phyloP scores from a whole-genome alignment of 208 protist genomes.

The Leptomonas pyrrhocoris region DNA sequence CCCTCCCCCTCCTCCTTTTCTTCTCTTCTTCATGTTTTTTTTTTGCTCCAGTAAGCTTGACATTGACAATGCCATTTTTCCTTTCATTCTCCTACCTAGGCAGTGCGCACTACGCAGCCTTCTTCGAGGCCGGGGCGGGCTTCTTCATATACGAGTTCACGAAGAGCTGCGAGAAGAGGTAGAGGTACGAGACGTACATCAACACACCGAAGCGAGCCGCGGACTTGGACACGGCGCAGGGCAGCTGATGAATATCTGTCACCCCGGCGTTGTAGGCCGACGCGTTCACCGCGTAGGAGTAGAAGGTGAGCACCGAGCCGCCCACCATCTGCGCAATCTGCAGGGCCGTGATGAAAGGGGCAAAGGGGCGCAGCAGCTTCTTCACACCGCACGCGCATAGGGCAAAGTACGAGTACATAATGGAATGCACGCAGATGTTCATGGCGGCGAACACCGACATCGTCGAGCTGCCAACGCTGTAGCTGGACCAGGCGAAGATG shows the following conservation, averaged over 20 bases:
- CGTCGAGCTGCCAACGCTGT: constrained; percentile 69
- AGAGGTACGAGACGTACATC: constrained; percentile 93
- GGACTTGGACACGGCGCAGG: constrained; percentile 50
- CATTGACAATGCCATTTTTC: too few species aligned
- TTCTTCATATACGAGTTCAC: constrained; percentile 73
- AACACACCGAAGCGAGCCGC: constrained; percentile 63
- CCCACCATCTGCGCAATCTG: constrained; percentile 94
- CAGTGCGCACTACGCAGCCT: constrained; percentile 33
- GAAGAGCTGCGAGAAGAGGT: constrained; percentile 94
- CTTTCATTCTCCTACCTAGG: too few species aligned
- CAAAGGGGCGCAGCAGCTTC: constrained; percentile 78
- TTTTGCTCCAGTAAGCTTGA: constrained; percentile 39
- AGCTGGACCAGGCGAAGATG: constrained; percentile 91
- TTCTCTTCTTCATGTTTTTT: neutral
- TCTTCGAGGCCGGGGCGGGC: constrained; percentile 20
- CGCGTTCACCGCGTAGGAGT: constrained; percentile 44
- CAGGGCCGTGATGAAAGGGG: constrained; percentile 84
- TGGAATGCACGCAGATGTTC: constrained; percentile 94
- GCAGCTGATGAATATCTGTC: constrained; percentile 45
- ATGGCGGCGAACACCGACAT: constrained; percentile 86
- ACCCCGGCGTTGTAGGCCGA: constrained; percentile 44
- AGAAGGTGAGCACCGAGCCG: constrained; percentile 81
- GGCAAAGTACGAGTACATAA: constrained; percentile 97
- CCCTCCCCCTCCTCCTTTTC: neutral
- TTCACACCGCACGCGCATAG: constrained; percentile 68